Base-by-base conservation (phyloP, 345 rosid genomes). In the Triadica sebifera region DNA sequence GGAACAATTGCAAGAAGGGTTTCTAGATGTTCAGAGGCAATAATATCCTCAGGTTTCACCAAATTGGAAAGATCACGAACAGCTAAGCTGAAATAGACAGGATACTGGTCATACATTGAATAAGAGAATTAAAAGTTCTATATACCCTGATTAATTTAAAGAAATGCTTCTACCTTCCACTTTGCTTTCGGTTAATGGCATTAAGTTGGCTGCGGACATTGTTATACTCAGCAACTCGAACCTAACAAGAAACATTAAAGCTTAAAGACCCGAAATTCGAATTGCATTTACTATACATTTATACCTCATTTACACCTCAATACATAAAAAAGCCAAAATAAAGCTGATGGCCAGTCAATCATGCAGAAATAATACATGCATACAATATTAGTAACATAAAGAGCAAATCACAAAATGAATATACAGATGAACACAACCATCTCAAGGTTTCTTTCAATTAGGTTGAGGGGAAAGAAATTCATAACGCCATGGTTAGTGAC, bases 61-160 rank as follows among this genome's bases (percentile, higher is more conserved):
- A 93, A 79, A 87, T 78, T 86, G 58, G 99, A 93, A 67, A 93
- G 92, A 86, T 96, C 99, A 81, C 99, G 95, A 77, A 96, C 98
- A 79, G 99, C 98, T 86, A 96, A 89, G 88, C 99, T 96, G 94
- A 78, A 80, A 79, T 51, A 64, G 53, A 67, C 6, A 78, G 74
- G 71, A 7, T 60, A n/a, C 12, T n/a, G 65, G 74, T 71, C 82
- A 78, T 71, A 69, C 41, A 69, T 63, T 55, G 39, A 71, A 67
- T 10, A 50, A 45, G 15, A 79, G 9, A n/a, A 19, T 46, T 16
- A 25, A 24, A 70, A 49, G 38, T 64, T 22, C 22, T 12, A 34
- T 15, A 12, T 8, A 5, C 38, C 49, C 41, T 47, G 57, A 73
- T 52, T 38, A 70, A 67, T 8, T 43, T 37, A 53, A 74, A 45